Base-by-base conservation (phyloP, 2,329 filamentous ascomycete species). In the Setomelanomma holmii region DNA sequence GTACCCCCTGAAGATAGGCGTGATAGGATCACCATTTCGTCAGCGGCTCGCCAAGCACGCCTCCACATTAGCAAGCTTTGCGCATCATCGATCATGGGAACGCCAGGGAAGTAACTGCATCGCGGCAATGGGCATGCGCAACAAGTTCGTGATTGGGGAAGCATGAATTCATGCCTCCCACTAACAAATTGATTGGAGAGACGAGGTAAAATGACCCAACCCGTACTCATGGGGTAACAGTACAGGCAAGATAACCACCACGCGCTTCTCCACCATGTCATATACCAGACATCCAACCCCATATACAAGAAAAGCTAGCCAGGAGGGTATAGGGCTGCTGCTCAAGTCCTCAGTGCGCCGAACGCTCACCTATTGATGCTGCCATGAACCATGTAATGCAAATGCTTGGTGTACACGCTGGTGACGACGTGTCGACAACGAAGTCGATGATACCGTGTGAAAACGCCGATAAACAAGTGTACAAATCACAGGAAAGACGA, bases 291-390 rank as follows among this genome's bases (percentile, higher is more conserved):
- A 30, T 42, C 44, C 41, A 20, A 43, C 22, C 19, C 40, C 48
- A 40, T 48, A 12, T 63, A 24, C 36, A 54, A 45, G 53, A 56
- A 47, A 61, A 67, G 59, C 60, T 60, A 69, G 62, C 61, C 58
- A 56, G 57, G 60, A 49, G 65, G 67, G 67, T 70, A 67, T 71
- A 70, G 52, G 65, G 70, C 69, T 68, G 70, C 69, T 68, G 70
- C 71, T 75, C 72, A 75, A 74, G 72, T 75, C 72, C 71, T 75
- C 69, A 74, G 71, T 74, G 71, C 72, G 72, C 72, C 71, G 48
- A 57, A 72, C 69, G 71, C 72, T 74, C 68, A 64, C 71, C 72
- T 75, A 57, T 72, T 74, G 72, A 75, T 75, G 71, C 71, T 67
- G 65, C 71, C 67, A 46, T 61, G 40, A 55, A 59, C 69, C 67